These are phyloP conservation scores for Rhodotorula graminis DNA, from an alignment of 768 basidiomycete species.

Conservation along the genomic window DNA sequence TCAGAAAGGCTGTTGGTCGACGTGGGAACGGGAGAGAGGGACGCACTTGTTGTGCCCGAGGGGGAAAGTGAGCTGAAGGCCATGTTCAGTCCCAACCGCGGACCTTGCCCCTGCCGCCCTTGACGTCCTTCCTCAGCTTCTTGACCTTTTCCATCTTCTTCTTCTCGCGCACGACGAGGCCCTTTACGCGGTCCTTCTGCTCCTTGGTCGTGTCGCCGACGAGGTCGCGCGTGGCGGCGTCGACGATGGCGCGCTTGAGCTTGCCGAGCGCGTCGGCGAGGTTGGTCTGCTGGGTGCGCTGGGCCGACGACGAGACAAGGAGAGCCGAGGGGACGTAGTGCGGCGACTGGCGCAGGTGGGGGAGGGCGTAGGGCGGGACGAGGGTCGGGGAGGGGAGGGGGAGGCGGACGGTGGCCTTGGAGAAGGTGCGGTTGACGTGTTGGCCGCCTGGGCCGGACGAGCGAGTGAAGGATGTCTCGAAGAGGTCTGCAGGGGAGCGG, in stretches of 20 bases:
- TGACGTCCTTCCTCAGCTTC: conserved; percentile 18
- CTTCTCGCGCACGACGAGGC: conserved; percentile 18
- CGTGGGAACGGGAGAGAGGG: too few species aligned
- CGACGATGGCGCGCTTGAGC: conserved; percentile 20
- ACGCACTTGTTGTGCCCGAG: too few species aligned
- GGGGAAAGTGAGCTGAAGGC: too few species aligned
- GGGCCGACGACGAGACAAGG: conserved; percentile 33
- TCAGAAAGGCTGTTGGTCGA: too few species aligned
- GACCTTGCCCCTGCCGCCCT: conserved; percentile 18
- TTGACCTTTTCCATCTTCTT: conserved; percentile 9
- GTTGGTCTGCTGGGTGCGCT: conserved; percentile 34
- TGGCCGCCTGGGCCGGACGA: conserved; percentile 41
- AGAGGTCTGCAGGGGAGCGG: conserved; percentile 3
- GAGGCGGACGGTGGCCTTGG: conserved; percentile 39
- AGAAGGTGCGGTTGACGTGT: conserved; percentile 41
- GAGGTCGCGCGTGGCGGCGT: conserved; percentile 25
- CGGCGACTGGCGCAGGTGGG: conserved; percentile 18
- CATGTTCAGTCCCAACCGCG: conserved; percentile 4
- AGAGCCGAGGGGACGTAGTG: conserved; percentile 25
- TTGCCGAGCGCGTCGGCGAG: conserved; percentile 35
- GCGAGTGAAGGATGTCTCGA: conserved; percentile 30
- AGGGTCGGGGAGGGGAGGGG: conserved; percentile 22
- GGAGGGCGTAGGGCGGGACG: conserved; percentile 26
- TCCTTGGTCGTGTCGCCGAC: conserved; percentile 33
- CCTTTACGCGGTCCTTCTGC: conserved; percentile 27